These are phyloP conservation scores for Triadica sebifera DNA, from an alignment of 345 rosid genomes.

Conservation along the genomic window DNA sequence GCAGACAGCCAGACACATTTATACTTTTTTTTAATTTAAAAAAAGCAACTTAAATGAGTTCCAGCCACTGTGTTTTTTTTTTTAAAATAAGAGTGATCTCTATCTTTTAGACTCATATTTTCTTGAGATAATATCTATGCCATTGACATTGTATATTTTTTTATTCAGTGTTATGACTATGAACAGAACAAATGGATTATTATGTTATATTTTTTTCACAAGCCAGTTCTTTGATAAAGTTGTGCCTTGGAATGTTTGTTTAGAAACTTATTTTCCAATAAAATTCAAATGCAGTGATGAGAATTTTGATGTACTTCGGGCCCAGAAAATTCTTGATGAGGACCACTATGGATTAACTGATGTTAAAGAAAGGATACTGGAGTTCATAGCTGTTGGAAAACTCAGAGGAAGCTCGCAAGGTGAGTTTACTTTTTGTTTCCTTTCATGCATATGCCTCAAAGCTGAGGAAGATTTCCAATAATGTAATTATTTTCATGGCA, in stretches of 20 bases:
- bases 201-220: background rate
- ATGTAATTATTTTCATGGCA: background rate
- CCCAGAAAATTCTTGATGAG: conserved; percentile 90
- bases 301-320: conserved; percentile 87
- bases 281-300: conserved; percentile 68
- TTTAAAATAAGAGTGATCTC: background rate
- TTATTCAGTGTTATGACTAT: background rate
- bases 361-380: conserved; percentile 96
- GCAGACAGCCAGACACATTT: background rate
- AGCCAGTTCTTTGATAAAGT: background rate
- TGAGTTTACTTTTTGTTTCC: conserved; percentile 23
- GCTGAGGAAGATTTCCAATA: background rate
- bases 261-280: background rate
- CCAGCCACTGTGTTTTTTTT: background rate
- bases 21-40: no score
- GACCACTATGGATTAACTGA: conserved; percentile 97
- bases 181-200: background rate
- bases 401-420: conserved; percentile 98
- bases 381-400: conserved; percentile 97
- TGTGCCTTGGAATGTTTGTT: background rate
- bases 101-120: background rate
- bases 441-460: background rate
- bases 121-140: background rate
- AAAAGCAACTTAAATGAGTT: no score
- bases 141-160: background rate